Evolutionary conservation across 305 asterid species (phyloP).

Genomic region (Withania somnifera): DNA sequence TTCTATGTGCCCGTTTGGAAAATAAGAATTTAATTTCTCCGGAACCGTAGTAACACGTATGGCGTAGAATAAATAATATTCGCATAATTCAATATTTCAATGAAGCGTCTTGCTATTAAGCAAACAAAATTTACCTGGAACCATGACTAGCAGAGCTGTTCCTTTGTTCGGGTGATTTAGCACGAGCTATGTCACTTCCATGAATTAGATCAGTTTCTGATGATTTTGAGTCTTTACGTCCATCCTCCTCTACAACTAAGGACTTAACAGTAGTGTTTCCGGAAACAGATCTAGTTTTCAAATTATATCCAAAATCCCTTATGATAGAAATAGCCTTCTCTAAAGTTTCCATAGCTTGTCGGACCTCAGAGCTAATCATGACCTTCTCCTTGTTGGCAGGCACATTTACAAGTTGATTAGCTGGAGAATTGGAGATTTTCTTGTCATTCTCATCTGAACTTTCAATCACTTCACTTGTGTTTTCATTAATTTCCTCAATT

Average conservation of each 20-base stretch:
- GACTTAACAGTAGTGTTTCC: background rate
- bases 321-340: slow-evolving; percentile 46
- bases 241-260: slow-evolving; percentile 11
- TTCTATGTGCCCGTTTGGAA: background rate
- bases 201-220: slow-evolving; percentile 19
- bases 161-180: slow-evolving; percentile 28
- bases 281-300: slow-evolving; percentile 3
- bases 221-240: slow-evolving; percentile 10
- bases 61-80: background rate
- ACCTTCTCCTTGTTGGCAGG: slow-evolving; percentile 15
- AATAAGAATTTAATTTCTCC: background rate
- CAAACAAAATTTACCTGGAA: slow-evolving; percentile 37
- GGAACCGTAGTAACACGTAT: background rate
- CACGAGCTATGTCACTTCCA: background rate
- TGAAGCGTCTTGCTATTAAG: background rate
- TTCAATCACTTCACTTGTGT: slow-evolving; percentile 12
- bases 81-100: background rate
- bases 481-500: slow-evolving; percentile 48
- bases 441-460: slow-evolving; percentile 1
- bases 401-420: slow-evolving; percentile 3
- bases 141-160: slow-evolving; percentile 37
- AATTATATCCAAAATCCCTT: slow-evolving; percentile 25
- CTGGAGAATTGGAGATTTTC: background rate
- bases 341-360: slow-evolving; percentile 53
- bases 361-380: slow-evolving; percentile 45